Evolutionary conservation across 345 rosid genomes (phyloP), one percentile per base, ranked within the genome.

Genomic region (Alliaria petiolata): DNA sequence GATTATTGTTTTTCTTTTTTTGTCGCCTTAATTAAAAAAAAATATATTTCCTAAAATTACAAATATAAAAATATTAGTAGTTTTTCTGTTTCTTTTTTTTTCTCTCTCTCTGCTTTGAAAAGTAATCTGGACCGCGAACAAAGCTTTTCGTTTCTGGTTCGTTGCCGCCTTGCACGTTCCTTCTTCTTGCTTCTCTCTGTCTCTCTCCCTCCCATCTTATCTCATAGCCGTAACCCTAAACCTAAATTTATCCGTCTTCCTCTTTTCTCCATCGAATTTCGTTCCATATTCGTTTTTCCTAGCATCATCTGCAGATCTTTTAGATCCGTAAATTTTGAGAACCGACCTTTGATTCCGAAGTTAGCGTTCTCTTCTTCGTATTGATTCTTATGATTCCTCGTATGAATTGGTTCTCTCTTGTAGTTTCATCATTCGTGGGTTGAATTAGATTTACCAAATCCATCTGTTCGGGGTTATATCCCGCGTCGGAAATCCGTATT

Each of bases 101-200:
- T 33, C 49, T 76, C 47, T 78, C 65, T 56, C 65, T 67, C 17
- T 46, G 68, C 78, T 59, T 75, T 60, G 69, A 65, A 82, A 81
- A 73, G 83, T 83, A 84, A 82, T 82, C 81, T 82, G 77, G 80
- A 82, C 90, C 88, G 86, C 84, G 82, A 80, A 72, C 76, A 49
- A 74, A 70, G 83, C 86, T 66, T 70, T 74, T 65, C 60, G 51
- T 61, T 79, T 78, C 81, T 69, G 82, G 79, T 83, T 76, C 68
- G 80, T 81, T 84, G 85, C 87, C 85, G 88, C 88, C 80, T 80
- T 85, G 57, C 72, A 30, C 84, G 85, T 81, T 82, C 86, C 81
- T 78, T 82, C 81, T 78, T 16, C 65, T 65, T 45, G 50, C 77
- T 61, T 36, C 65, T 70, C 63, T 30, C 53, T 31, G 25, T 2